Conservation (phyloP, 2,329 filamentous ascomycete species). For the Hymenoscyphus infarciens region DNA sequence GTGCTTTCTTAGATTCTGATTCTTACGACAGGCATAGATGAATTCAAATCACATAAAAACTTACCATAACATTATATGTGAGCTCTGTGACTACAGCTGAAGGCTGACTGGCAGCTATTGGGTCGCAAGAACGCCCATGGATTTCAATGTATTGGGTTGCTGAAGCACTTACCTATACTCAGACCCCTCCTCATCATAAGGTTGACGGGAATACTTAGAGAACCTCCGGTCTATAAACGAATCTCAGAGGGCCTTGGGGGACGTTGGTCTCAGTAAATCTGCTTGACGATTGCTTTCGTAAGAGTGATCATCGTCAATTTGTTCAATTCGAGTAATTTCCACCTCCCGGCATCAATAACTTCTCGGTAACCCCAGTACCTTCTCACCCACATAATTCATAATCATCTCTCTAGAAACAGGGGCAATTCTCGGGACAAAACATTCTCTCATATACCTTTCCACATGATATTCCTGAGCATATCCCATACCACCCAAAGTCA, state of each 20-base stretch:
- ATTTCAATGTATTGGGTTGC: neutral
- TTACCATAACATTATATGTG: neutral
- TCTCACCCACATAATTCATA: constrained; percentile 68
- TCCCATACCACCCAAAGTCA: constrained; percentile 61
- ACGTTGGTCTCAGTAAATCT: too few species aligned
- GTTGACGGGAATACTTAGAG: too few species aligned
- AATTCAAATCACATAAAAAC: neutral
- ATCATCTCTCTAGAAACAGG: constrained; percentile 71
- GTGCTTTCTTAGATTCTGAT: neutral
- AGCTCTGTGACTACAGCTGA: neutral
- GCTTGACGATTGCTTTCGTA: too few species aligned
- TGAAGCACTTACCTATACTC: too few species aligned
- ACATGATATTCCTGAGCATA: constrained; percentile 64
- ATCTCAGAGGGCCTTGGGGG: too few species aligned
- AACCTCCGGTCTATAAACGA: too few species aligned
- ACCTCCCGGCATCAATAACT: constrained; percentile 51
- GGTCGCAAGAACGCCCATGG: neutral
- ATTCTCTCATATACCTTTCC: constrained; percentile 62
- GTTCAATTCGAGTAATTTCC: too few species aligned
- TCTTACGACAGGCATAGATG: constrained; percentile 1
- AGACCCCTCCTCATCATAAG: too few species aligned
- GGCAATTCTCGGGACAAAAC: constrained; percentile 60
- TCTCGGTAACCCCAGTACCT: constrained; percentile 60
- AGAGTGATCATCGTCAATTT: too few species aligned
- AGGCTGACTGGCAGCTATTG: too few species aligned